Conservation (phyloP, 164 flowering plant genomes). For the Cinnamomum micranthum region DNA sequence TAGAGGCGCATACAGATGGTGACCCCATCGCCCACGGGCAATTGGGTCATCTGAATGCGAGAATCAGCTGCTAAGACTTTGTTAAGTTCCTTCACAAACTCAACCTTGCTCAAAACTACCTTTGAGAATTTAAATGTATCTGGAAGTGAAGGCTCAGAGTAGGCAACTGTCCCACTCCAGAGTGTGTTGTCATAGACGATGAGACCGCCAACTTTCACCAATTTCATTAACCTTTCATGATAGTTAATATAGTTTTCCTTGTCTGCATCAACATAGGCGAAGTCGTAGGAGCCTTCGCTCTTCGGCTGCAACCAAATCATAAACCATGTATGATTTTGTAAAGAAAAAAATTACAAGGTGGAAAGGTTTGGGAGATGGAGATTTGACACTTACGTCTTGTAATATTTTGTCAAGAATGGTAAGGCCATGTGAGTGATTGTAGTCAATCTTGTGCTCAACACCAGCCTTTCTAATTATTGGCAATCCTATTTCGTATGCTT, state of each 20-base stretch:
- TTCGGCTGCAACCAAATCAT: slow-evolving; percentile 5
- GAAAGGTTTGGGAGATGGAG: background rate
- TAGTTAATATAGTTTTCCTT: slow-evolving; percentile 17
- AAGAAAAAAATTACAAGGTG: background rate
- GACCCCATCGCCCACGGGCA: slow-evolving; percentile 20
- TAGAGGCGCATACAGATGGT: slow-evolving; percentile 16
- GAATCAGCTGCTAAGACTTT: slow-evolving; percentile 16
- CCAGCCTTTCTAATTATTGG: slow-evolving; percentile 28
- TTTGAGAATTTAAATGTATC: background rate
- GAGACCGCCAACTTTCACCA: slow-evolving; percentile 23
- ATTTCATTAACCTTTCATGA: slow-evolving; percentile 16
- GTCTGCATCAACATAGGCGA: slow-evolving; percentile 22
- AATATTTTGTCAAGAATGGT: slow-evolving; percentile 19
- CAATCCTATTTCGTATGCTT: slow-evolving; percentile 25
- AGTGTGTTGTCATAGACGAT: slow-evolving; percentile 24
- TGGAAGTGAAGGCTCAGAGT: background rate
- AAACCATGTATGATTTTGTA: background rate
- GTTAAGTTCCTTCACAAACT: slow-evolving; percentile 7
- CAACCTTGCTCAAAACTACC: background rate
- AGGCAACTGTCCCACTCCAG: slow-evolving; percentile 15
- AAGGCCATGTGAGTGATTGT: slow-evolving; percentile 16
- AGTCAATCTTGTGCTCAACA: slow-evolving; percentile 31
- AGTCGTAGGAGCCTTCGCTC: slow-evolving; percentile 16
- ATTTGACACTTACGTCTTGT: slow-evolving; percentile 9
- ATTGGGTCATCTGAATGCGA: slow-evolving; percentile 14